A percentile compares a stretch with the other conserved stretches of the same genome.
These are phyloP conservation scores for Beverwykella pulmonaria DNA, from an alignment of 495 filamentous ascomycete species.

Conservation along the genomic window DNA sequence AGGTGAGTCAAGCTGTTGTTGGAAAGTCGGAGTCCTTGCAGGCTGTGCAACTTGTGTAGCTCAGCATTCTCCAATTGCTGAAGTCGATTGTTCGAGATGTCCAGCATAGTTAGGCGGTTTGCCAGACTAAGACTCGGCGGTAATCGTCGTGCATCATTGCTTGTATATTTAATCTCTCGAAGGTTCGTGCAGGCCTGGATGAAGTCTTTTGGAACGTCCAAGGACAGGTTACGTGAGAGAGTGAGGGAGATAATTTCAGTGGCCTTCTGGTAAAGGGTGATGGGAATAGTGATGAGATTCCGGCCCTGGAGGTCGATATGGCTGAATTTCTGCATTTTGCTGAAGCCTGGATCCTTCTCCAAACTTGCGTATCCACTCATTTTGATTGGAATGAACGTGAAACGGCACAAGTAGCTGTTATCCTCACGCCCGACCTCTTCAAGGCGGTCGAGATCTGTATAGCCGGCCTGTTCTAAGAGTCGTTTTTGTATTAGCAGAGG, in stretches of 20 bases:
- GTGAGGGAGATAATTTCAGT: conserved; percentile 93
- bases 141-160: conserved; percentile 86
- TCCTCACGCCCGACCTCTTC: conserved; percentile 98
- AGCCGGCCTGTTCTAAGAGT: conserved; percentile 88
- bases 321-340: conserved; percentile 81
- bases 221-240: conserved; percentile 83
- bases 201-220: conserved; percentile 95
- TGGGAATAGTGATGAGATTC: conserved; percentile 93
- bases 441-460: conserved; percentile 80
- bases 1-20: conserved; percentile 84
- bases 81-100: conserved; percentile 91
- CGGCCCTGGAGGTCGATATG: conserved; percentile 91
- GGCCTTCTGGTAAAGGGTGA: conserved; percentile 87
- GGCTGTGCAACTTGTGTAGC: conserved; percentile 67
- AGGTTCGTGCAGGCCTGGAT: conserved; percentile 89
- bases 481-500: conserved; percentile 92
- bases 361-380: conserved; percentile 78
- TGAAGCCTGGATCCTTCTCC: conserved; percentile 76
- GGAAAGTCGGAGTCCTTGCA: conserved; percentile 87
- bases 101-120: conserved; percentile 78
- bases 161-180: conserved; percentile 90
- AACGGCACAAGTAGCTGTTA: conserved; percentile 93
- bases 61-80: conserved; percentile 83
- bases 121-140: conserved; percentile 84
- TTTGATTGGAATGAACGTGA: conserved; percentile 87